Evolutionary conservation across 2,329 filamentous ascomycete genomes (phyloP).

Genomic region (Exophiala calicioides): DNA sequence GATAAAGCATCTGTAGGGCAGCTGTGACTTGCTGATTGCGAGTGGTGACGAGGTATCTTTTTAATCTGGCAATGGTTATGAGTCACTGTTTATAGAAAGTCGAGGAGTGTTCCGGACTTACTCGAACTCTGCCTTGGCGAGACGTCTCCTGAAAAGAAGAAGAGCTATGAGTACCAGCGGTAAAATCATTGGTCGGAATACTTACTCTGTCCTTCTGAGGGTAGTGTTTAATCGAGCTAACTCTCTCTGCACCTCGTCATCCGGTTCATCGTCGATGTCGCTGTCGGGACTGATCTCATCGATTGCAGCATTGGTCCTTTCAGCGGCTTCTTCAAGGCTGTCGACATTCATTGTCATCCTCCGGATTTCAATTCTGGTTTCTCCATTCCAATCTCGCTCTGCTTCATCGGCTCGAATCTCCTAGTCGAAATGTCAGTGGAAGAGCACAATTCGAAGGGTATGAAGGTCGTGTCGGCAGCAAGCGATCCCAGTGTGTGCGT

Average conservation of each 20-base stretch:
- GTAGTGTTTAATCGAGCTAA: background rate
- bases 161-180: background rate
- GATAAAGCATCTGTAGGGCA: background rate
- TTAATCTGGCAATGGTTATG: conserved; percentile 3
- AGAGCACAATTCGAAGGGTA: background rate
- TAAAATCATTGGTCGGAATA: background rate
- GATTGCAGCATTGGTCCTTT: background rate
- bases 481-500: background rate
- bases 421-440: conserved; percentile 1
- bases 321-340: background rate
- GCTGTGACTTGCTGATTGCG: conserved; percentile 8
- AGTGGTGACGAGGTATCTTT: conserved; percentile 1
- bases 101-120: conserved; percentile 1
- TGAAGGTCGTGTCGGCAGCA: background rate
- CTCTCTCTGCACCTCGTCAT: background rate
- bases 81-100: conserved; percentile 1
- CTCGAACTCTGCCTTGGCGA: background rate
- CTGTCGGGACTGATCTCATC: background rate
- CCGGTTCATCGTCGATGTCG: background rate
- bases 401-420: conserved; percentile 8
- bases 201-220: conserved; percentile 1
- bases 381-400: background rate
- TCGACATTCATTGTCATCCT: background rate
- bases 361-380: background rate
- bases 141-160: background rate